Evolutionary conservation across 176 grass and related monocot species (phyloP).

Genomic region (Olyra latifolia): DNA sequence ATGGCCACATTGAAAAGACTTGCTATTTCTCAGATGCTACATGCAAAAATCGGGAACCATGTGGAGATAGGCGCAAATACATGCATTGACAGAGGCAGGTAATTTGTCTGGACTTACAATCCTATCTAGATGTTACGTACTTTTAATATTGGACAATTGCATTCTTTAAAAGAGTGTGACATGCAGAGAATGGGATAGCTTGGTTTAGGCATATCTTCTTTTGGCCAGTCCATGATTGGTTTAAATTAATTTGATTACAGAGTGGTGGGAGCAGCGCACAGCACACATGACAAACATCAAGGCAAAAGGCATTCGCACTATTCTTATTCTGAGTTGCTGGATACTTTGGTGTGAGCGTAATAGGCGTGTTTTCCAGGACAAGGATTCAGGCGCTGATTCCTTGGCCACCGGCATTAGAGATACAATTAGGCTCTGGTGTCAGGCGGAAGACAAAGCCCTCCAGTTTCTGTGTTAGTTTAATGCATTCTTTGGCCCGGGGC

Average conservation of each 20-base stretch:
- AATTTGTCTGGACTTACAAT: background rate
- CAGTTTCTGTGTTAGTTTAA: no score
- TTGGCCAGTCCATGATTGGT: slow-evolving; percentile 12
- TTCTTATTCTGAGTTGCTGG: no score
- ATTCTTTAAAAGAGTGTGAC: background rate
- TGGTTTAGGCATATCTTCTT: background rate
- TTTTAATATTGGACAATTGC: background rate
- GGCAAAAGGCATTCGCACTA: no score
- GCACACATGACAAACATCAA: no score
- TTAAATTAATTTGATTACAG: slow-evolving; percentile 13
- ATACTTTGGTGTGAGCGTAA: no score
- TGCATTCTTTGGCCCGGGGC: no score
- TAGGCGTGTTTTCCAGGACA: no score
- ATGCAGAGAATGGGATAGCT: background rate
- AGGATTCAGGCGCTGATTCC: no score
- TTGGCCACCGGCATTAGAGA: no score
- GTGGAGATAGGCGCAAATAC: slow-evolving; percentile 95
- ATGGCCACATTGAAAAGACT: background rate
- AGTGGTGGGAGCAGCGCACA: no score
- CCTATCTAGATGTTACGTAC: background rate
- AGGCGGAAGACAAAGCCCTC: no score
- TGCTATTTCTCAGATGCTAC: slow-evolving; percentile 46
- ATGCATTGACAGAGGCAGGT: slow-evolving; percentile 97
- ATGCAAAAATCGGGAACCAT: slow-evolving; percentile 67
- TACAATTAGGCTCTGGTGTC: no score